Evolutionary conservation across 2,329 filamentous ascomycete species (phyloP).

Genomic region (Bipolaris cookei): DNA sequence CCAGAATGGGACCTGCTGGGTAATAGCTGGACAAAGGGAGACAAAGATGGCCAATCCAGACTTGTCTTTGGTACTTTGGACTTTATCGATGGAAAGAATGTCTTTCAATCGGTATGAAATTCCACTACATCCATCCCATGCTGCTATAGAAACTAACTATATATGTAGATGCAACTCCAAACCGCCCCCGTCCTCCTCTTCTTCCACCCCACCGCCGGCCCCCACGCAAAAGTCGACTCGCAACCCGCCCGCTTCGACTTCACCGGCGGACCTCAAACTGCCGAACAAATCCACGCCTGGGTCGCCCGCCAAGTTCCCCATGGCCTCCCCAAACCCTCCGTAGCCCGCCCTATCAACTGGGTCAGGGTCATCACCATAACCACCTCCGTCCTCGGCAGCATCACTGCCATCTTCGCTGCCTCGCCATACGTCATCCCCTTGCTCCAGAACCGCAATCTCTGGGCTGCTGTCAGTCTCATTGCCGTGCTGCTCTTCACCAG

Average conservation of each 20-base stretch:
- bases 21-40: conserved; percentile 85
- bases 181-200: conserved; percentile 89
- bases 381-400: conserved; percentile 70
- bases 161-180: conserved; percentile 81
- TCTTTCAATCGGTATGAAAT: conserved; percentile 80
- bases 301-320: conserved; percentile 75
- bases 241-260: conserved; percentile 87
- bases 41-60: conserved; percentile 74
- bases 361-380: conserved; percentile 71
- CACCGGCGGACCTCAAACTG: conserved; percentile 71
- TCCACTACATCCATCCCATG: neutral
- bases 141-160: neutral
- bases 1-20: conserved; percentile 90
- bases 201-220: conserved; percentile 84
- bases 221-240: conserved; percentile 72
- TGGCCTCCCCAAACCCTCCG: conserved; percentile 71
- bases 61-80: conserved; percentile 85
- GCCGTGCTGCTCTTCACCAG: conserved; percentile 90
- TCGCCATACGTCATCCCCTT: conserved; percentile 82
- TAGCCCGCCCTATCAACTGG: conserved; percentile 89
- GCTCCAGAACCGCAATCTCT: conserved; percentile 88
- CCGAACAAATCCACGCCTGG: conserved; percentile 81
- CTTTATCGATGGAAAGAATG: conserved; percentile 80
- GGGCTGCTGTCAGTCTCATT: conserved; percentile 89
- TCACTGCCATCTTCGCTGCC: conserved; percentile 73